Percentiles rank a stretch among this genome's conserved stretches.
Conservation (phyloP, 345 rosid species). For the Syzygium aqueum region DNA sequence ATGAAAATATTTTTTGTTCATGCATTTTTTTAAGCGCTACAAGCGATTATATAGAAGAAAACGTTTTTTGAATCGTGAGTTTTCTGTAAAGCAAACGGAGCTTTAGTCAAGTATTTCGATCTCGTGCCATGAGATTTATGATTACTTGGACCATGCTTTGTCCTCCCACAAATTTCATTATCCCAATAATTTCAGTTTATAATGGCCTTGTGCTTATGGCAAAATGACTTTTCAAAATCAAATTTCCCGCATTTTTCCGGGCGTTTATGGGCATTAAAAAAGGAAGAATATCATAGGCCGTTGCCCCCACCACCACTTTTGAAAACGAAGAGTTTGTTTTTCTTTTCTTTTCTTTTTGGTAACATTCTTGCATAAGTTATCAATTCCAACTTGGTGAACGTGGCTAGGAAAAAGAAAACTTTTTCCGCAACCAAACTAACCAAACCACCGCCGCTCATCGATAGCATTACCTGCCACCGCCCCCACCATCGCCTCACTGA, state of each 20-base stretch:
- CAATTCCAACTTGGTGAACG: not conserved
- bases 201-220: not conserved
- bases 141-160: not conserved
- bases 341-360: not conserved
- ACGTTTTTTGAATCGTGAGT: no score
- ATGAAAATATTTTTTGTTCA: no score
- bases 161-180: not conserved
- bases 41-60: no score
- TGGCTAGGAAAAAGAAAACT: not conserved
- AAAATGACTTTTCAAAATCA: not conserved
- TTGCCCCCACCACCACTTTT: not conserved
- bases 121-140: not conserved
- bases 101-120: not conserved
- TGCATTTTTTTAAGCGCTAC: no score
- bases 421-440: not conserved
- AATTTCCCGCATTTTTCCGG: not conserved
- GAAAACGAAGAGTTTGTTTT: not conserved
- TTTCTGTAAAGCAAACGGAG: no score
- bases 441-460: not conserved
- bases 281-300: not conserved
- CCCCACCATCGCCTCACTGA: not conserved
- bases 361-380: not conserved
- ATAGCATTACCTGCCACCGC: not conserved
- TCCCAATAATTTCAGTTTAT: not conserved
- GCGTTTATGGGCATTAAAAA: not conserved